Evolutionary conservation across 2,329 filamentous ascomycete species (phyloP), one percentile per base, ranked within the genome.

Genomic region (Zopfia rhizophila): DNA sequence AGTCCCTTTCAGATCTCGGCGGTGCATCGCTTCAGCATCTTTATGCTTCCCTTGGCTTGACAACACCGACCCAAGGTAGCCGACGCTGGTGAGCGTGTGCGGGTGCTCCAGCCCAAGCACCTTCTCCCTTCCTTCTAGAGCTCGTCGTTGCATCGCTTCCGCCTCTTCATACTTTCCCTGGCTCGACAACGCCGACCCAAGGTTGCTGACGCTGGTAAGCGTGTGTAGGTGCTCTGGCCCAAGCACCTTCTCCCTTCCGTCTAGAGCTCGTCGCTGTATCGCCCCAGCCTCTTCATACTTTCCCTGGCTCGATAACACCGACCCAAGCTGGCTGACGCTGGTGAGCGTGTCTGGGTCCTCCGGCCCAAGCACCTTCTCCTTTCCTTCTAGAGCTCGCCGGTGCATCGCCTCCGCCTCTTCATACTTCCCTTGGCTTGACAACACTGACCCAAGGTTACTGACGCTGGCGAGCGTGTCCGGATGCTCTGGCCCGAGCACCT

Each of bases 141-240:
- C n/a, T n/a, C n/a, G n/a, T n/a, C n/a, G n/a, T n/a, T n/a, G n/a
- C 16, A 48, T 12, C 6, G 18, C 7, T 16, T 19, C 14, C 11
- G n/a, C n/a, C n/a, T n/a, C n/a, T n/a, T n/a, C n/a, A n/a, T n/a
- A n/a, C n/a, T n/a, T n/a, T n/a, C n/a, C n/a, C n/a, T n/a, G n/a
- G n/a, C n/a, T n/a, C n/a, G 8, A 8, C 24, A 27, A n/a, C 8
- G n/a, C 8, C 8, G 8, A 27, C 7, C 41, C 53, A 11, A 64
- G 43, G 38, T 52, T 54, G 16, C 55, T 46, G 48, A 45, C 41
- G 17, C 36, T 51, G 24, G 3, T 33, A 8, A 27, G 24, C 24
- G 24, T 27, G 8, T 27, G 8, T 8, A 27, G 24, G n/a, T 27
- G 24, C 24, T 27, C 24, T n/a, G 13, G 16, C 28, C 39, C 47